Evolutionary conservation across 495 filamentous ascomycete species (phyloP).

Genomic region (Bacidia rubella): DNA sequence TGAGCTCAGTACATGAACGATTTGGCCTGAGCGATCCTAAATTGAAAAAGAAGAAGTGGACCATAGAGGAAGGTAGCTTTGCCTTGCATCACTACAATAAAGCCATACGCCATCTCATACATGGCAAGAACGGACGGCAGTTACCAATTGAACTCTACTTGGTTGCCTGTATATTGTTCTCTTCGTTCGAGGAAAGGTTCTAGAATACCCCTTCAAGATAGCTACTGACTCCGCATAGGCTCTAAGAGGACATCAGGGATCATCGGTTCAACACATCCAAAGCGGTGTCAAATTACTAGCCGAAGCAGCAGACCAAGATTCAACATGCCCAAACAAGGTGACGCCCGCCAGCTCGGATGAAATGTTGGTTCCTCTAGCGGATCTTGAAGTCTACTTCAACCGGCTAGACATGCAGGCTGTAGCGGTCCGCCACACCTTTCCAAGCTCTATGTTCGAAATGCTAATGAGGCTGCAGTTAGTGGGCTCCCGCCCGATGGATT

Average conservation of each 20-base stretch:
- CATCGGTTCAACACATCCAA: slow-evolving; percentile 23
- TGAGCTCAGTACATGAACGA: slow-evolving; percentile 50
- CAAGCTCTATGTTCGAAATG: not conserved
- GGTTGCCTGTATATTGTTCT: slow-evolving; percentile 42
- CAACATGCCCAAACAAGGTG: not conserved
- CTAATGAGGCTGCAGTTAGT: slow-evolving; percentile 6
- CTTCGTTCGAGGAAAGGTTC: slow-evolving; percentile 35
- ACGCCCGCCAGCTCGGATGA: not conserved
- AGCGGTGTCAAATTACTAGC: slow-evolving; percentile 23
- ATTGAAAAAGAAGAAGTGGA: slow-evolving; percentile 5
- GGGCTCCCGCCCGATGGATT: slow-evolving; percentile 7
- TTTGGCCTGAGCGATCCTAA: slow-evolving; percentile 28
- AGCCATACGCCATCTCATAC: slow-evolving; percentile 31
- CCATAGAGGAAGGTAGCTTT: slow-evolving; percentile 16
- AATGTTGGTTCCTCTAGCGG: slow-evolving; percentile 4
- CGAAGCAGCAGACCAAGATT: slow-evolving; percentile 11
- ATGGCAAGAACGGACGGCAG: not conserved
- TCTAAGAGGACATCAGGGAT: slow-evolving; percentile 23
- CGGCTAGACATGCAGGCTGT: slow-evolving; percentile 9
- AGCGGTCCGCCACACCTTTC: slow-evolving; percentile 5
- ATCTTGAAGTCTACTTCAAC: slow-evolving; percentile 15
- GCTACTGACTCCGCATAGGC: slow-evolving; percentile 14
- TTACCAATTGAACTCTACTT: slow-evolving; percentile 28
- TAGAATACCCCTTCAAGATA: slow-evolving; percentile 20
- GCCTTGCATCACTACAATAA: slow-evolving; percentile 42